Evolutionary conservation across 2,329 filamentous ascomycete genomes (phyloP), one percentile per base, ranked within the genome.

Genomic region (Neurospora sp.): DNA sequence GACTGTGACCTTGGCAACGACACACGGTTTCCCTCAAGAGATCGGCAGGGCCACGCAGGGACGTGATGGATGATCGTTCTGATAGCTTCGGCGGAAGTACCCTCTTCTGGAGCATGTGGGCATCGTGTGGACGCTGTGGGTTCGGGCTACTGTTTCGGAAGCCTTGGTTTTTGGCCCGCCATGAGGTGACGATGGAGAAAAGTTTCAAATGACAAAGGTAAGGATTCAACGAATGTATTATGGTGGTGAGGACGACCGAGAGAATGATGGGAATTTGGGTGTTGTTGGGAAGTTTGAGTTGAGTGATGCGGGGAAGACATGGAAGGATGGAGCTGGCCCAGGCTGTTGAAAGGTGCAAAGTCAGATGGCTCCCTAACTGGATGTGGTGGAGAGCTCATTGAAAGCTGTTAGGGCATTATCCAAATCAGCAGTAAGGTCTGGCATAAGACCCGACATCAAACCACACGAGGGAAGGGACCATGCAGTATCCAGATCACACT

Each of bases 361-460:
- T n/a, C 23, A 2, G 23, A 23, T 23, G 19, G 12, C 3, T 17
- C 15, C 0, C 52, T 33, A 57, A 33, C 23, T 4, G 1, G 2
- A 0, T 0, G 12, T 15, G 12, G 23, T 57, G 23, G 3, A 10
- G 1, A 57, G 2, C 52, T 0, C 12, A 2, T 17, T 2, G 12
- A 0, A 4, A 62, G 6, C 23, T 62, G 15, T 62, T n/a, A n/a
- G n/a, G n/a, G n/a, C n/a, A n/a, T n/a, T n/a, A n/a, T n/a, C n/a
- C n/a, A n/a, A n/a, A n/a, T n/a, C n/a, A n/a, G n/a, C n/a, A n/a
- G n/a, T n/a, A n/a, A n/a, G n/a, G n/a, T 46, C 19, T 43, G 6
- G 40, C 40, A 19, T 11, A 40, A 23, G 23, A n/a, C n/a, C 1
- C 12, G n/a, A 23, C 10, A 52, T 52, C 1, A 23, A 43, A 0